A percentile compares a stretch with the other conserved stretches of the same genome.
These are phyloP conservation scores for Pistacia atlantica DNA, from an alignment of 345 rosid species.

Conservation along the genomic window DNA sequence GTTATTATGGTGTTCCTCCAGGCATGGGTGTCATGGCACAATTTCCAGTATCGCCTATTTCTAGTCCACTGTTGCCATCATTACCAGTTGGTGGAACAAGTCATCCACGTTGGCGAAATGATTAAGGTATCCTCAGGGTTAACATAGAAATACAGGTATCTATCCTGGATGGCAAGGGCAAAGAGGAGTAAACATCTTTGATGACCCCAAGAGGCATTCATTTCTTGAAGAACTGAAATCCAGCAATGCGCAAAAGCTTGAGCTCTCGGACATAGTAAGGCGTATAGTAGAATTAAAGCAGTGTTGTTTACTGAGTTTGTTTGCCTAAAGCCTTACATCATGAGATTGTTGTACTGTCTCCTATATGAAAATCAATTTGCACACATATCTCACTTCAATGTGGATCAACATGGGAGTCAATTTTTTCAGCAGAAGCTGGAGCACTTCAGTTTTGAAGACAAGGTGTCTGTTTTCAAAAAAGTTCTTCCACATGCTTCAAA, in stretches of 20 bases:
- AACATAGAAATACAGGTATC: conserved; percentile 55
- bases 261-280: conserved; percentile 81
- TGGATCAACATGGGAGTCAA: conserved; percentile 99
- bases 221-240: conserved; percentile 94
- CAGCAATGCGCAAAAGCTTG: conserved; percentile 77
- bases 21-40: conserved; percentile 67
- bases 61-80: conserved; percentile 71
- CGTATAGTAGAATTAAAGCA: conserved; percentile 87
- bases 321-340: conserved; percentile 9
- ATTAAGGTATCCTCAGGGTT: conserved; percentile 55
- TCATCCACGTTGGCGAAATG: conserved; percentile 59
- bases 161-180: conserved; percentile 87
- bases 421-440: conserved; percentile 98
- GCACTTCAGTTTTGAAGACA: conserved; percentile 73
- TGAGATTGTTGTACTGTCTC: not conserved
- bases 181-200: conserved; percentile 57
- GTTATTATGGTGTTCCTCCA: conserved; percentile 51
- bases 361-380: conserved; percentile 19
- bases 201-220: conserved; percentile 65
- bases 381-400: conserved; percentile 49
- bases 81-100: conserved; percentile 57
- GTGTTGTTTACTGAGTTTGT: conserved; percentile 31
- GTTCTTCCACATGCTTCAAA: conserved; percentile 72
- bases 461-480: conserved; percentile 79
- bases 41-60: conserved; percentile 65